These are phyloP conservation scores for Ophiostoma angusticollis DNA, from an alignment of 2,329 filamentous ascomycete species.

Conservation along the genomic window DNA sequence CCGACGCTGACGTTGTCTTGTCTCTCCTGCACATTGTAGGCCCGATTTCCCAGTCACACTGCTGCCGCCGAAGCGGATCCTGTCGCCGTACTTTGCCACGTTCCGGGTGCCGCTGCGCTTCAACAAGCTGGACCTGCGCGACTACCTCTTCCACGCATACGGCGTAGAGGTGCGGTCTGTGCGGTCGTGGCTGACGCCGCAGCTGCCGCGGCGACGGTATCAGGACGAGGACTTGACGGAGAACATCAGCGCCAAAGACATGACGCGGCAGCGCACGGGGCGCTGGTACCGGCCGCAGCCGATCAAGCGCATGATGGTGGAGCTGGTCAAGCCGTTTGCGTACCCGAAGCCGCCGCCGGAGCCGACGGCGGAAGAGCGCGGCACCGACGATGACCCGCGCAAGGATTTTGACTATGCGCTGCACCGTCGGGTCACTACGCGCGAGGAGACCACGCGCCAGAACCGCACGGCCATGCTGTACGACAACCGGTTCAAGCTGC, in stretches of 20 bases:
- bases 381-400: constrained; percentile 15
- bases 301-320: constrained; percentile 88
- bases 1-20: neutral
- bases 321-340: constrained; percentile 75
- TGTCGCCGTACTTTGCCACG: constrained; percentile 68
- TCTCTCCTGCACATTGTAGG: too few species aligned
- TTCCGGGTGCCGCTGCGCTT: constrained; percentile 86
- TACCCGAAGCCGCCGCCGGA: constrained; percentile 64
- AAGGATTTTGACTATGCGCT: constrained; percentile 51
- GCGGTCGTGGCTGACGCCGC: constrained; percentile 67
- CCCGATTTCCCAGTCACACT: constrained; percentile 73
- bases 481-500: constrained; percentile 15
- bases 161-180: constrained; percentile 58
- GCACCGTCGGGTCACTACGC: constrained; percentile 24
- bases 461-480: constrained; percentile 18
- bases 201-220: constrained; percentile 43
- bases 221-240: constrained; percentile 26
- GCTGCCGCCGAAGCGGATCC: constrained; percentile 53
- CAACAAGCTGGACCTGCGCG: constrained; percentile 92
- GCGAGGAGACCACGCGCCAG: constrained; percentile 18
- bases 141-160: constrained; percentile 87
- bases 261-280: constrained; percentile 20
- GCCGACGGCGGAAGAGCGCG: constrained; percentile 19
- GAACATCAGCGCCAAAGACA: neutral
- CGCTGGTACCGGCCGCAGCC: constrained; percentile 57